phyloP scores from a whole-genome alignment of 345 rosid species.

The Eucalyptus shirleyi region DNA sequence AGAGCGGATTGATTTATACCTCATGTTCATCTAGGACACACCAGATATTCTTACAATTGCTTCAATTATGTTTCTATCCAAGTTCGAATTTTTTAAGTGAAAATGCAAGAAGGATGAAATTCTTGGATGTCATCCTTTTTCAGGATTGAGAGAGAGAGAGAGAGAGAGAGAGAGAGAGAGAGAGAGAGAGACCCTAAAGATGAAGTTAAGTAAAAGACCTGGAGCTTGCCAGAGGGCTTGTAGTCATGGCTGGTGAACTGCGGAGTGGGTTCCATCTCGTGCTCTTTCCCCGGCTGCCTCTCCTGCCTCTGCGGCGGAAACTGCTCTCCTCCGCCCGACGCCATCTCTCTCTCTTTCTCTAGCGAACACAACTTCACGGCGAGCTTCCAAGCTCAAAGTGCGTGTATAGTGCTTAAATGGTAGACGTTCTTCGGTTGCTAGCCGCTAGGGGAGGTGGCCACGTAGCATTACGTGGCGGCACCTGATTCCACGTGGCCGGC shows the following conservation, averaged over 20 bases:
- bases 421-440: not conserved
- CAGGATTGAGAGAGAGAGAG: not conserved
- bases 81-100: not conserved
- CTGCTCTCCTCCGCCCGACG: conserved; percentile 13
- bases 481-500: not conserved
- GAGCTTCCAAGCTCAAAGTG: not conserved
- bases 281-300: conserved; percentile 58
- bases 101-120: not conserved
- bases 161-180: not conserved
- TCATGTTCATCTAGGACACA: not conserved
- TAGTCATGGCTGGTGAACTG: conserved; percentile 28
- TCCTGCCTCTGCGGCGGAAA: conserved; percentile 62
- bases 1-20: not conserved
- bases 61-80: not conserved
- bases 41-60: not conserved
- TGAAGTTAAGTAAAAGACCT: not conserved
- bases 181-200: not conserved
- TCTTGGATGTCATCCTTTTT: not conserved
- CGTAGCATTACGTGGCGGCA: not conserved
- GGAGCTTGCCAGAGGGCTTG: conserved; percentile 61
- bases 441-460: not conserved
- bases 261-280: conserved; percentile 55
- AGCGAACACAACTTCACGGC: not conserved
- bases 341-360: conserved; percentile 14
- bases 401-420: not conserved